These are phyloP conservation scores for Vitis amurensis DNA, from an alignment of 164 flowering plant genomes.

Conservation along the genomic window DNA sequence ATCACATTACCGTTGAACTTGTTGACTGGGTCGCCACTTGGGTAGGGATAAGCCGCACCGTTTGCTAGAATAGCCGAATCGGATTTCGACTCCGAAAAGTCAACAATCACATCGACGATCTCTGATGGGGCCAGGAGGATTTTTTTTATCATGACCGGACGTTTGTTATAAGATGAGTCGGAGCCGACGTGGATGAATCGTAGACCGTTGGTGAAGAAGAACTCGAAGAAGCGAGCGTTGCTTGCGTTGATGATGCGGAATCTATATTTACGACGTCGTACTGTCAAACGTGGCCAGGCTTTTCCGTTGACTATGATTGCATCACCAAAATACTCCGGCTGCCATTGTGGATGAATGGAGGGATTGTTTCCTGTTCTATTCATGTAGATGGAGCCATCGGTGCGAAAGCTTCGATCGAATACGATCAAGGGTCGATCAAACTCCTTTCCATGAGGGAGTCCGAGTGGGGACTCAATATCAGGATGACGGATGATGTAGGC, in stretches of 20 bases:
- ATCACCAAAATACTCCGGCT: constrained; percentile 56
- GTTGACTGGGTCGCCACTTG: constrained; percentile 67
- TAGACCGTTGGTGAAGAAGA: constrained; percentile 63
- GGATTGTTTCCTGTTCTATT: constrained; percentile 47
- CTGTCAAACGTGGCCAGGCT: constrained; percentile 63
- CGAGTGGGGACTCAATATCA: constrained; percentile 23
- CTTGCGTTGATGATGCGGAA: constrained; percentile 83
- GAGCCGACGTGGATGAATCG: constrained; percentile 63
- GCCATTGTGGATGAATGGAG: constrained; percentile 57
- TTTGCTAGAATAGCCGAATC: constrained; percentile 49
- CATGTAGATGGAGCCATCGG: constrained; percentile 46
- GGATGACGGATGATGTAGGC: constrained; percentile 44
- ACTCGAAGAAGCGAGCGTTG: constrained; percentile 75
- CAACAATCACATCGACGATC: constrained; percentile 79
- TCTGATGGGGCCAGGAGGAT: constrained; percentile 79
- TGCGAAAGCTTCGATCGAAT: constrained; percentile 44
- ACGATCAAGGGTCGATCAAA: constrained; percentile 40
- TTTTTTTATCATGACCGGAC: constrained; percentile 32
- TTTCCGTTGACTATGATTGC: constrained; percentile 54
- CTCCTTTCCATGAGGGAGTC: constrained; percentile 31
- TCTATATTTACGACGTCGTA: constrained; percentile 63
- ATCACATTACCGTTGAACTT: constrained; percentile 62
- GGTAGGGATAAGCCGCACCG: constrained; percentile 75
- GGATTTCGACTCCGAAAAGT: constrained; percentile 59
- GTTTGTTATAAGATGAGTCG: constrained; percentile 58